phyloP scores from a whole-genome alignment of 305 asterid species.

The Fraxinus floribunda region DNA sequence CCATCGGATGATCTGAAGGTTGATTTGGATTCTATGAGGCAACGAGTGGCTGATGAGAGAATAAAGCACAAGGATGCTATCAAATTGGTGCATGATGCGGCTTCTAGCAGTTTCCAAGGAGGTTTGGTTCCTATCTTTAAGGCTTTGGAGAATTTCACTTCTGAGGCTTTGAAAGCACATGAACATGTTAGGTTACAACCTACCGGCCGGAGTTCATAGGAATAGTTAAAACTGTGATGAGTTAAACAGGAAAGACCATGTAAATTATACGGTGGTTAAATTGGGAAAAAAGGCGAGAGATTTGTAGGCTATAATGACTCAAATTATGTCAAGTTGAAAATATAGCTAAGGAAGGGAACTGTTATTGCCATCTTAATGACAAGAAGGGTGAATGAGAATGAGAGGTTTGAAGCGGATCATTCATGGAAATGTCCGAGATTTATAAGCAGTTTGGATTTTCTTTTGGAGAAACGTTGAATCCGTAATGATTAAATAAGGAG shows the following conservation, averaged over 20 bases:
- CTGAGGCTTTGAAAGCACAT: constrained; percentile 72
- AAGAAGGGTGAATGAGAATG: neutral
- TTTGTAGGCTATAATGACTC: neutral
- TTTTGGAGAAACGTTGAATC: neutral
- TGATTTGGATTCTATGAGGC: constrained; percentile 74
- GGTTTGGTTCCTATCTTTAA: constrained; percentile 88
- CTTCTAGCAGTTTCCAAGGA: constrained; percentile 82
- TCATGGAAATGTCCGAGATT: neutral
- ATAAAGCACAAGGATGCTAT: constrained; percentile 76
- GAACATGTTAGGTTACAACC: constrained; percentile 66
- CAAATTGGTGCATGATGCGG: constrained; percentile 79
- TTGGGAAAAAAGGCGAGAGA: neutral
- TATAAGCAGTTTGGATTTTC: neutral
- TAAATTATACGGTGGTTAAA: neutral
- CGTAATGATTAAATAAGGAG: neutral
- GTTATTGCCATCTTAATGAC: neutral
- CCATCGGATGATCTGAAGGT: constrained; percentile 67
- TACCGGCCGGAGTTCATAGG: constrained; percentile 19
- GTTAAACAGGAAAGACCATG: neutral
- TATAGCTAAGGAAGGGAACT: neutral
- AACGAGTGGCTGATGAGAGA: constrained; percentile 67
- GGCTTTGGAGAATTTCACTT: constrained; percentile 82
- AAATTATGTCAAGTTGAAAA: neutral
- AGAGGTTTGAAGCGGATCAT: neutral
- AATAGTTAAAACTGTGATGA: neutral